A percentile compares a stretch with the other conserved stretches of the same genome.
Conservation (phyloP, 176 grass and related monocot genomes). For the Miscanthus lutarioriparius region DNA sequence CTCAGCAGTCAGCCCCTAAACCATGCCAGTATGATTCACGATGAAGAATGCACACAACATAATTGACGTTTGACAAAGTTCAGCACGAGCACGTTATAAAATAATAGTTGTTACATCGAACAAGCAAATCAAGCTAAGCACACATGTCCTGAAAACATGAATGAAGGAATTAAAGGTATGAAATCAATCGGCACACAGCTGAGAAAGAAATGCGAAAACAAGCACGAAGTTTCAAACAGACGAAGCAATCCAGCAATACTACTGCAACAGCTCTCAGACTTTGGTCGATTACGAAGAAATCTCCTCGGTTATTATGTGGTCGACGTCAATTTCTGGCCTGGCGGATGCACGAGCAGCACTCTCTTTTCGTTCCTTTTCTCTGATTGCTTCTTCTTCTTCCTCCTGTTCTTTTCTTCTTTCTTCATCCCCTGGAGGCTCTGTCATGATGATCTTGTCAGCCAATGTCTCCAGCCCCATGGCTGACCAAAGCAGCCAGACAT, state of each 20-base stretch:
- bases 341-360: not conserved
- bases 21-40: too few relatives aligned
- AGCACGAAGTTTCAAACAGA: not conserved
- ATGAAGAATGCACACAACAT: too few relatives aligned
- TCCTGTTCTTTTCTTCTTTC: not conserved
- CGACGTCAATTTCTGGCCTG: not conserved
- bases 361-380: not conserved
- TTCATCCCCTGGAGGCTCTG: not conserved
- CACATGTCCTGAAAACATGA: too few relatives aligned
- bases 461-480: not conserved
- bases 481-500: not conserved
- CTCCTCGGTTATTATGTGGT: not conserved
- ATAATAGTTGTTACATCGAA: too few relatives aligned
- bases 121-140: too few relatives aligned
- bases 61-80: too few relatives aligned
- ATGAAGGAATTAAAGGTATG: too few relatives aligned
- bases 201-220: not conserved
- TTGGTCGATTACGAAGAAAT: not conserved
- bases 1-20: too few relatives aligned
- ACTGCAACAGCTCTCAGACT: not conserved
- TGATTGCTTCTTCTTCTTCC: not conserved
- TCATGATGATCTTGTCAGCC: not conserved
- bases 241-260: not conserved
- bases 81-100: too few relatives aligned
- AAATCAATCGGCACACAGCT: too few relatives aligned